phyloP scores from a whole-genome alignment of 176 grass and related monocot species.

The bread wheat (Triticum aestivum) region IWGSC_CS_RefSeq_v2.1 NC_057812.1:676503730-676504229 shows the following conservation, averaged over 20 bases:
- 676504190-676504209: no score
- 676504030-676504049: not conserved
- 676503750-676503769: constrained; percentile 34
- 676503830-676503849: not conserved
- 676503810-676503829: constrained; percentile 1
- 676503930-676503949: not conserved
- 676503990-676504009: no score
- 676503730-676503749: not conserved
- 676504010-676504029: not conserved
- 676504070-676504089: not conserved
- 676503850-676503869: constrained; percentile 4
- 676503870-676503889: not conserved
- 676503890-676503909: not conserved
- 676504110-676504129: not conserved
- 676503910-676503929: not conserved
- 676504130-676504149: not conserved
- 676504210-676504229: no score
- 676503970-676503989: no score
- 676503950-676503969: no score
- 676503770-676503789: constrained; percentile 33
- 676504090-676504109: not conserved
- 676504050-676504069: no score
- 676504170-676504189: not conserved
- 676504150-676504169: not conserved
- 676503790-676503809: not conserved